Base-by-base conservation (phyloP, 2,329 filamentous ascomycete genomes). In the Aspergillus hiratsukae region DNA sequence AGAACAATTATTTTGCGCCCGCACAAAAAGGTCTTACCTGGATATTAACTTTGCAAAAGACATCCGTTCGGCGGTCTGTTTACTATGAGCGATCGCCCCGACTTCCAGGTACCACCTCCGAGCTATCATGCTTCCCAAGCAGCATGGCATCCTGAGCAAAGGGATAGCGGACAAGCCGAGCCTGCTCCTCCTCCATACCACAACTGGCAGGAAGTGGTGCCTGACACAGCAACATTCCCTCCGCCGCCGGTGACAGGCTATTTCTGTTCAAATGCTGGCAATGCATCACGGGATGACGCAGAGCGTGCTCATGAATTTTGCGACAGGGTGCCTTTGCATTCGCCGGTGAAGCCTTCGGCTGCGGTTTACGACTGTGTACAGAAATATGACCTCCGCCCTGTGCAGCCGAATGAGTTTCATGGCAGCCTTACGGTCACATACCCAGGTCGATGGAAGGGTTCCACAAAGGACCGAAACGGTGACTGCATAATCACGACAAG, bases 181-280 rank as follows among this genome's bases (percentile, higher is more conserved):
- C 25, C 82, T 45, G 41, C 40, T 11, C 52, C 82, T 14, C 82
- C 82, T 19, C 79, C 81, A 27, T 84, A 85, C 63, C 83, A 86
- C 67, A 82, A 85, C 69, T 87, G 84, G 84, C 79, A 82, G 52
- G 71, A 74, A 43, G 75, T 80, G 2, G 78, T 86, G 3, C 83
- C 83, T 5, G 84, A 87, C 63, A 85, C 77, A 17, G 69, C 82
- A 4, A 74, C 79, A n/a, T 76, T 87, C 9, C 83, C 83, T 2
- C 84, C 84, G 28, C 83, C 84, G 1, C 84, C 84, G 7, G 75
- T 79, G 2, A 72, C 84, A 35, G 76, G 77, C 19, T 77, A 83
- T 61, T 77, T 81, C 43, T 71, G 61, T 52, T 85, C 82, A 7
- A 80, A 81, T 2, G 80, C 81, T 1, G 81, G 81, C 6, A 87